These are phyloP conservation scores for Fusarium graminum DNA, from an alignment of 2,329 filamentous ascomycete species.

Conservation along the genomic window DNA sequence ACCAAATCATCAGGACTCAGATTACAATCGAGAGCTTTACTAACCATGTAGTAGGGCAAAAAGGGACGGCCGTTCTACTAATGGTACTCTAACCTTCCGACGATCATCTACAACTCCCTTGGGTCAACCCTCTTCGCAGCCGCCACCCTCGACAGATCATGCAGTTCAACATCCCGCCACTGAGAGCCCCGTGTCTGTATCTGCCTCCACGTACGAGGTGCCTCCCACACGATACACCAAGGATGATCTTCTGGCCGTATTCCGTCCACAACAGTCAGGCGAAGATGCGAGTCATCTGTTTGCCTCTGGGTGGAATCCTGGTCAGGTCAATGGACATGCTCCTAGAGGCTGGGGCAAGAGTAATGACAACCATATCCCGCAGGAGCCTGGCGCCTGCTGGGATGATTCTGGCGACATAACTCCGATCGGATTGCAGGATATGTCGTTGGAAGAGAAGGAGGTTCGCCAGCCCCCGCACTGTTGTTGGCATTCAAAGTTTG, in stretches of 20 bases:
- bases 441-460: constrained; percentile 73
- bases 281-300: constrained; percentile 74
- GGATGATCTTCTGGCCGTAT: constrained; percentile 83
- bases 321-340: constrained; percentile 73
- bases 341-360: constrained; percentile 81
- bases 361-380: constrained; percentile 77
- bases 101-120: constrained; percentile 71
- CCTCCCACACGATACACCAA: constrained; percentile 77
- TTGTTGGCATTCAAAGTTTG: constrained; percentile 7
- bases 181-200: constrained; percentile 53
- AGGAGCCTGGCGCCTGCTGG: constrained; percentile 95
- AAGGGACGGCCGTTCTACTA: constrained; percentile 68
- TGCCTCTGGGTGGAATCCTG: constrained; percentile 83
- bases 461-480: constrained; percentile 56
- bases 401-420: constrained; percentile 76
- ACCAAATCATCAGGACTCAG: neutral
- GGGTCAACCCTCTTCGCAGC: constrained; percentile 56
- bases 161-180: constrained; percentile 56
- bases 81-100: constrained; percentile 74
- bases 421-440: constrained; percentile 79
- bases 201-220: constrained; percentile 49
- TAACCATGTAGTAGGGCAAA: constrained; percentile 63
- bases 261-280: constrained; percentile 64
- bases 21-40: constrained; percentile 11
- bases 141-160: constrained; percentile 54